Evolutionary conservation across 352 stramenopile species (phyloP), one percentile per base, ranked within the genome.

Genomic region (Phytophthora fragariae): DNA sequence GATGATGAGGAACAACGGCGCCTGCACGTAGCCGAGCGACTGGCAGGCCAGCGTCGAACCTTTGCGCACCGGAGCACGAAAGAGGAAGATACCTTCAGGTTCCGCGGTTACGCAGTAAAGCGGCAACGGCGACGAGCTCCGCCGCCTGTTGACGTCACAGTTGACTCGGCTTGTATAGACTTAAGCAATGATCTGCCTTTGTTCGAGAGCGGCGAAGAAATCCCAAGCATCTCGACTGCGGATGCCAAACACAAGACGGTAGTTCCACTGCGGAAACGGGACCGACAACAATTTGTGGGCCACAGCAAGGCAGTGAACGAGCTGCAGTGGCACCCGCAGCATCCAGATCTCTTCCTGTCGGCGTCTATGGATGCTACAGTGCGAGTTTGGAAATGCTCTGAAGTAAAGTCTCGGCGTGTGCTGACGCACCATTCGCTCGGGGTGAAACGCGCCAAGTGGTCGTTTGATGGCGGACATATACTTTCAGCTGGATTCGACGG

Each of bases 291-390:
- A 14, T 73, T 88, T 58, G 33, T 52, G 2, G 74, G 72, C 17
- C 85, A 92, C 58, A 29, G 12, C 2, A 77, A 70, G n/a, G 55
- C 71, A 3, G 58, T 91, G 12, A 79, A 80, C 35, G 69, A 70
- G 46, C 19, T 89, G 27, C 69, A 85, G 14, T 92, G 85, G 85
- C 85, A 83, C 65, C 71, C 72, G 4, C 60, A 11, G 12, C 73
- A 74, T 15, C 29, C 73, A 3, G 15, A 69, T 14, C 68, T 89
- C 15, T 85, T 91, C 50, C 62, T 90, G 1, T 90, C 85, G 5
- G 80, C 83, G n/a, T 88, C 83, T 0, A 89, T 91, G 85, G 85
- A 92, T 68, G 56, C 62, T 31, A 81, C 72, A 1, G 73, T 90
- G 3, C 79, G 80, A 7, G 58, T 92, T 6, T 92, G 85, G 85